These are phyloP conservation scores for Termitomyces sp. DNA, from an alignment of 768 basidiomycete genomes.

Conservation along the genomic window DNA sequence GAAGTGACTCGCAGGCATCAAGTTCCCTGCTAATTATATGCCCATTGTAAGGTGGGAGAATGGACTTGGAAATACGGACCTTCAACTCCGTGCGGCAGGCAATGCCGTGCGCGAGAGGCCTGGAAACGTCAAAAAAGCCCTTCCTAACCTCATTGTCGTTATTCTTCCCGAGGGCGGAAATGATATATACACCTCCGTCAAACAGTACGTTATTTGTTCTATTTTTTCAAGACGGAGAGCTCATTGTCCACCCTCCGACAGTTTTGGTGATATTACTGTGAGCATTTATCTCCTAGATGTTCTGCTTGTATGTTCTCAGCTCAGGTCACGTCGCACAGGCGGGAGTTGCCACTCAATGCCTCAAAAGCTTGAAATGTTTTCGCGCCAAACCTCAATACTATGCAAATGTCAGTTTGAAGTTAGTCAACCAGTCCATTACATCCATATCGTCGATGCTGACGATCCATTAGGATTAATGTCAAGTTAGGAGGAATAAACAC, in stretches of 20 bases:
- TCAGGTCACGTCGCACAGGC: slow-evolving; percentile 28
- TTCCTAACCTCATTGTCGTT: slow-evolving; percentile 59
- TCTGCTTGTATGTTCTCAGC: background rate
- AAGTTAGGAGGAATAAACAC: slow-evolving; percentile 83
- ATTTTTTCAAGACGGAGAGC: background rate
- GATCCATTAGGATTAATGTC: slow-evolving; percentile 60
- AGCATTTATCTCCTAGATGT: slow-evolving; percentile 10
- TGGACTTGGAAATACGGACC: slow-evolving; percentile 49
- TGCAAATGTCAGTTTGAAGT: slow-evolving; percentile 81
- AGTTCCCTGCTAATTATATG: slow-evolving; percentile 31
- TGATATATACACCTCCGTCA: slow-evolving; percentile 72
- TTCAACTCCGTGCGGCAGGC: slow-evolving; percentile 52
- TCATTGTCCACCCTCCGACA: slow-evolving; percentile 20
- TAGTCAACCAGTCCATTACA: background rate
- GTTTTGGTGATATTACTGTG: slow-evolving; percentile 68
- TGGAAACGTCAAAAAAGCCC: slow-evolving; percentile 16
- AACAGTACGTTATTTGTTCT: slow-evolving; percentile 51
- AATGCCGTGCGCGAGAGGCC: slow-evolving; percentile 35
- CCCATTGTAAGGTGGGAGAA: slow-evolving; percentile 51
- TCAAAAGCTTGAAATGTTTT: slow-evolving; percentile 62
- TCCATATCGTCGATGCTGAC: background rate
- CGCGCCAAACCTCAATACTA: slow-evolving; percentile 72
- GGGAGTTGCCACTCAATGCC: slow-evolving; percentile 77
- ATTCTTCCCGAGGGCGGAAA: slow-evolving; percentile 71
- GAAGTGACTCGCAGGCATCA: slow-evolving; percentile 47